Evolutionary conservation across 2,329 filamentous ascomycete genomes (phyloP).

Genomic region (Nemania diffusa): DNA sequence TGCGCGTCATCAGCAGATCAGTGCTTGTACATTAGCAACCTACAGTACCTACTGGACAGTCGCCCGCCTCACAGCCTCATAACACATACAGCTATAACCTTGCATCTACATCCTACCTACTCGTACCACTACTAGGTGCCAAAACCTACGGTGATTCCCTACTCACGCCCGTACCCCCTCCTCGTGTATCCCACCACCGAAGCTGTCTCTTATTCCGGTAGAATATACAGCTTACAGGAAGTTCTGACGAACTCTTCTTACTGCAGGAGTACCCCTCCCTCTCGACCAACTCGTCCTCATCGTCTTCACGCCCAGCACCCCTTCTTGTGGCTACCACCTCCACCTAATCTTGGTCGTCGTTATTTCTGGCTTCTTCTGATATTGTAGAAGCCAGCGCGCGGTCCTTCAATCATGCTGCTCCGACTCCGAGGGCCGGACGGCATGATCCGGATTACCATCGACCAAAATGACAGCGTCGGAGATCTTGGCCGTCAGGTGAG

Average conservation of each 20-base stretch:
- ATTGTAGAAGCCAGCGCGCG: neutral
- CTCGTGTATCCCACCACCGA: neutral
- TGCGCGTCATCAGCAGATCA: neutral
- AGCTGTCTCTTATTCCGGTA: neutral
- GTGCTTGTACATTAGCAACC: too few species aligned
- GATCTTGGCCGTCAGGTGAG: slow-evolving; percentile 66
- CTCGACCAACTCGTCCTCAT: neutral
- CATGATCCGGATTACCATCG: slow-evolving; percentile 85
- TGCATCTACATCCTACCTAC: neutral
- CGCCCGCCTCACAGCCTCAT: neutral
- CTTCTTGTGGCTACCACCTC: neutral
- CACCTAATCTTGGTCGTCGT: neutral
- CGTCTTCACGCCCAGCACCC: neutral
- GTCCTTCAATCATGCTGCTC: slow-evolving; percentile 74
- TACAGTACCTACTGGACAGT: neutral
- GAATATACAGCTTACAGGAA: neutral
- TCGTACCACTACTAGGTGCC: neutral
- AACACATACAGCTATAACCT: neutral
- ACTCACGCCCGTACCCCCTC: neutral
- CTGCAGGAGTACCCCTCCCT: neutral
- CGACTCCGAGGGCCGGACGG: slow-evolving; percentile 92
- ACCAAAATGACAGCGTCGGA: slow-evolving; percentile 77
- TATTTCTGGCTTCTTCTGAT: neutral
- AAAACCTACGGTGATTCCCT: neutral
- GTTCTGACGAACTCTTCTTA: neutral